Conservation (phyloP, 495 filamentous ascomycete genomes). For the Penicillium nucicola region DNA sequence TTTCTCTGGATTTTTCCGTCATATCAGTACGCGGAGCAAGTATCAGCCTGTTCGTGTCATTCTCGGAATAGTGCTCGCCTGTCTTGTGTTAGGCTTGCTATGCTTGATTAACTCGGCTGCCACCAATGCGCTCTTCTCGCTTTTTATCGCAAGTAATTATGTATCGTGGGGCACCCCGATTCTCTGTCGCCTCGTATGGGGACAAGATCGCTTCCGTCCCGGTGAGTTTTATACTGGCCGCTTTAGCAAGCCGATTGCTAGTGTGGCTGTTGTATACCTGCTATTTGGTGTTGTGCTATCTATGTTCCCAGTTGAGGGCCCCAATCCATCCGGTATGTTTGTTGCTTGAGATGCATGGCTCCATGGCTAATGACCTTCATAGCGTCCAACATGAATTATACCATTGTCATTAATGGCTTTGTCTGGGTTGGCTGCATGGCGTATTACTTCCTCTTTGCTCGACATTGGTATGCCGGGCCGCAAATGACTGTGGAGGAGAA, state of each 20-base stretch:
- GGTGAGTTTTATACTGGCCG: slow-evolving; percentile 42
- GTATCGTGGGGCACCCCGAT: slow-evolving; percentile 62
- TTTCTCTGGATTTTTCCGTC: slow-evolving; percentile 59
- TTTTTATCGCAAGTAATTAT: slow-evolving; percentile 59
- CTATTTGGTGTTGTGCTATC: slow-evolving; percentile 52
- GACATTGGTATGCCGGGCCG: slow-evolving; percentile 72
- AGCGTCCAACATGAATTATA: slow-evolving; percentile 63
- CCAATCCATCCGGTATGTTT: slow-evolving; percentile 48
- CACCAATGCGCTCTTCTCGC: slow-evolving; percentile 57
- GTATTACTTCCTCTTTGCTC: slow-evolving; percentile 64
- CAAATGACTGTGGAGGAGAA: slow-evolving; percentile 58
- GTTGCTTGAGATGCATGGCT: not conserved
- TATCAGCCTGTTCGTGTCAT: slow-evolving; percentile 60
- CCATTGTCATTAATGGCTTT: slow-evolving; percentile 60
- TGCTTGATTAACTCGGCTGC: slow-evolving; percentile 57
- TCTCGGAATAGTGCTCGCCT: slow-evolving; percentile 55
- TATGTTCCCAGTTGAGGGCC: slow-evolving; percentile 59
- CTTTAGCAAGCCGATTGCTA: slow-evolving; percentile 52
- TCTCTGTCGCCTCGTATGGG: slow-evolving; percentile 60
- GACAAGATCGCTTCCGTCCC: slow-evolving; percentile 54
- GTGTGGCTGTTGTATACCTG: slow-evolving; percentile 51
- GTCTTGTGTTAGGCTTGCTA: slow-evolving; percentile 56
- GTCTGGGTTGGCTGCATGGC: slow-evolving; percentile 59
- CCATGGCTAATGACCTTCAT: slow-evolving; percentile 4
- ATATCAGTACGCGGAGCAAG: slow-evolving; percentile 51